Base-by-base conservation (phyloP, 169 alveolate species). In the Prorocentrum cordatum region DNA sequence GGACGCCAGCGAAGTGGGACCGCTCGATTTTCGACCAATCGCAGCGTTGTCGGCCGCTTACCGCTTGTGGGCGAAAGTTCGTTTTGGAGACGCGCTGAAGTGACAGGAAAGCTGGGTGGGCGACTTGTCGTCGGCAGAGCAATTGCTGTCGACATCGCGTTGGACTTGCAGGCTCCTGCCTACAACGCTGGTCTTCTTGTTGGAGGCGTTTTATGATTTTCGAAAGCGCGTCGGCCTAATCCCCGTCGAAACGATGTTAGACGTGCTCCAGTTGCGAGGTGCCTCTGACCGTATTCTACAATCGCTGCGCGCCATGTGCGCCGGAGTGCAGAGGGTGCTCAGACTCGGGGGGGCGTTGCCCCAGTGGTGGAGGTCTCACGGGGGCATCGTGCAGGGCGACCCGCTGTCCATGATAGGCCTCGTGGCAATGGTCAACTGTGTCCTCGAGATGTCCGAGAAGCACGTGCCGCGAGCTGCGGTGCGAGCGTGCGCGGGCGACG, bases 21-120 rank as follows among this genome's bases (percentile, higher is more conserved):
- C 82, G 1, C n/a, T 39, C 20, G 82, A 70, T 33, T 73, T 31
- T n/a, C 10, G 85, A 18, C 85, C 85, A 1, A 73, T 50, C 33
- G 32, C 50, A 10, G 85, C 47, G 1, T n/a, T 73, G 20, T 47
- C 70, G 0, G 68, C 36, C 0, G 9, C 47, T 20, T 45, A 73
- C 54, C 47, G 85, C 0, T 73, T 73, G 70, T 73, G 70, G 68
- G 10, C 42, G 4, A 1, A 12, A 1, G 27, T 16, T 0, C 47
- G 85, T 1, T 50, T 73, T 26, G 3, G 16, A 0, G 54, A 20
- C 16, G 36, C n/a, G 26, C 1, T 73, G 36, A 5, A 12, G 3
- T 73, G 85, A 70, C 85, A 47, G 18, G 70, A 47, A 14, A 0
- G 16, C 9, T 73, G 85, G 85, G 50, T 16, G 24, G 24, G 6